Conservation (phyloP, 805 yeast species). For the Lachancea sp. region DNA sequence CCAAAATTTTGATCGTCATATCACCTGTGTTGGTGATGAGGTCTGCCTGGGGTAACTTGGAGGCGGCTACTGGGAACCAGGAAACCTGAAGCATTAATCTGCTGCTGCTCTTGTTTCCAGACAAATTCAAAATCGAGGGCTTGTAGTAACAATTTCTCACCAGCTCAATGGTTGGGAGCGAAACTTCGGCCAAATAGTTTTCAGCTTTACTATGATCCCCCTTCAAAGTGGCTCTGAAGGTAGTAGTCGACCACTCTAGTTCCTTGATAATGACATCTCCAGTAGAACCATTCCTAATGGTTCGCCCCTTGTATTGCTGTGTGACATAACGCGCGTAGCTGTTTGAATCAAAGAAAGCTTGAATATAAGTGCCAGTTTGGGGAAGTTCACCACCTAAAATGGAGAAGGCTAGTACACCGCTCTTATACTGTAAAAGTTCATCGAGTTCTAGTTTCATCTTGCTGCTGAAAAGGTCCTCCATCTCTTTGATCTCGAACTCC, state of each 20-base stretch:
- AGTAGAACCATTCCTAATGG: constrained; percentile 40
- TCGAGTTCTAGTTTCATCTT: constrained; percentile 51
- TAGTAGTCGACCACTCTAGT: constrained; percentile 62
- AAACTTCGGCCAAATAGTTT: constrained; percentile 53
- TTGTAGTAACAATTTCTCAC: constrained; percentile 57
- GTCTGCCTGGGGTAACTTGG: constrained; percentile 65
- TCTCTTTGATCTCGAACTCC: constrained; percentile 29
- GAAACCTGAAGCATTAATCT: constrained; percentile 55
- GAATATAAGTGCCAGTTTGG: constrained; percentile 57
- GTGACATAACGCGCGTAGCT: constrained; percentile 60
- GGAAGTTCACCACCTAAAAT: constrained; percentile 52
- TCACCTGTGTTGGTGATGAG: constrained; percentile 69
- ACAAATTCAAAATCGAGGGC: constrained; percentile 51
- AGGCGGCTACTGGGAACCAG: constrained; percentile 69
- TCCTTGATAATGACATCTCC: constrained; percentile 77
- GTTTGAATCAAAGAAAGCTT: constrained; percentile 68
- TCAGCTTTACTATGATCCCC: constrained; percentile 48
- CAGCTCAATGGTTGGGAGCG: constrained; percentile 60
- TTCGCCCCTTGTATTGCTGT: constrained; percentile 38
- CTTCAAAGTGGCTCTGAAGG: constrained; percentile 56
- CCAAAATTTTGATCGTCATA: constrained; percentile 51
- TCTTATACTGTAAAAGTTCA: constrained; percentile 49
- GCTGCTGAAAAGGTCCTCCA: constrained; percentile 35
- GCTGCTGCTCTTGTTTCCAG: constrained; percentile 47
- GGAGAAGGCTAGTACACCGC: constrained; percentile 74